These are phyloP conservation scores for Globisporangium viniferum DNA, from an alignment of 352 stramenopile species.

Conservation along the genomic window DNA sequence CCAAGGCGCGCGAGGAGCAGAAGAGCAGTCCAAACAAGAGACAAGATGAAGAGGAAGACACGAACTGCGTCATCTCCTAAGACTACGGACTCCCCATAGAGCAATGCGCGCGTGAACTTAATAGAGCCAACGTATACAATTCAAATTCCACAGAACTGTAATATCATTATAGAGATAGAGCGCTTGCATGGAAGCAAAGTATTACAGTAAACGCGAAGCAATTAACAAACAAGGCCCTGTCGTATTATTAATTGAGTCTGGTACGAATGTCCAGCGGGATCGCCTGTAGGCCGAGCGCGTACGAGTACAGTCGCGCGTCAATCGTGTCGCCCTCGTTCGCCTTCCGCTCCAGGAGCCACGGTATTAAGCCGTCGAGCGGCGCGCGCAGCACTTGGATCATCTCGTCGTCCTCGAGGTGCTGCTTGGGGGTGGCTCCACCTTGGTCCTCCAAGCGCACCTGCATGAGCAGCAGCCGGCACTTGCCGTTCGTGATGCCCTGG, in stretches of 20 bases:
- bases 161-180: neutral
- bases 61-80: slow-evolving; percentile 32
- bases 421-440: slow-evolving; percentile 12
- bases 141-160: neutral
- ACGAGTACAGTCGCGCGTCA: slow-evolving; percentile 15
- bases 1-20: slow-evolving; percentile 32
- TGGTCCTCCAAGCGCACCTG: slow-evolving; percentile 50
- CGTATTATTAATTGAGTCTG: neutral
- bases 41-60: slow-evolving; percentile 15
- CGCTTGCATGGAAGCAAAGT: too few species aligned
- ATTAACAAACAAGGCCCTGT: neutral
- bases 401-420: slow-evolving; percentile 64
- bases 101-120: neutral
- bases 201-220: too few species aligned
- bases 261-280: slow-evolving; percentile 8
- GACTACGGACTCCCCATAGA: neutral
- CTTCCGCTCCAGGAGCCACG: slow-evolving; percentile 34
- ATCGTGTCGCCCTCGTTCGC: slow-evolving; percentile 6
- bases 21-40: slow-evolving; percentile 23
- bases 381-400: slow-evolving; percentile 69
- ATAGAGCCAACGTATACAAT: neutral
- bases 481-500: slow-evolving; percentile 75
- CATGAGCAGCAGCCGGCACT: slow-evolving; percentile 60
- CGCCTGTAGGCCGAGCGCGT: slow-evolving; percentile 12
- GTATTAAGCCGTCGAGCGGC: slow-evolving; percentile 58